These are phyloP conservation scores for Crithidia bombi DNA, from an alignment of 208 protist genomes.

Conservation along the genomic window DNA sequence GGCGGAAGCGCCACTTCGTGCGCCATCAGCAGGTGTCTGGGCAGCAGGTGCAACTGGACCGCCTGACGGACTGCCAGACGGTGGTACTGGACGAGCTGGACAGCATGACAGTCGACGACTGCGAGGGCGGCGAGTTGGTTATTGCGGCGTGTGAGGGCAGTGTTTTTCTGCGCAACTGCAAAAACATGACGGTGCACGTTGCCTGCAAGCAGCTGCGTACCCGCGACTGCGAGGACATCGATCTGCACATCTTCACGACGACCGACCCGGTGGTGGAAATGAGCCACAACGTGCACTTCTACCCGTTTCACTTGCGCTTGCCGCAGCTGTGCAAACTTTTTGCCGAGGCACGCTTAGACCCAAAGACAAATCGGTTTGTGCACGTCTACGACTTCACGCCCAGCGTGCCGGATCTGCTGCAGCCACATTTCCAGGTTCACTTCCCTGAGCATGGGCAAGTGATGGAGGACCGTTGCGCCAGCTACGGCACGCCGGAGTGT, in stretches of 20 bases:
- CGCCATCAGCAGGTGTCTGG: constrained; percentile 76
- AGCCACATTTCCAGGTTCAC: constrained; percentile 78
- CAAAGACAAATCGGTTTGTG: constrained; percentile 83
- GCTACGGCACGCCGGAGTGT: constrained; percentile 71
- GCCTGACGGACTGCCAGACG: constrained; percentile 85
- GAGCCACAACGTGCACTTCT: constrained; percentile 86
- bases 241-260: constrained; percentile 86
- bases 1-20: constrained; percentile 65
- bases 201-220: constrained; percentile 94
- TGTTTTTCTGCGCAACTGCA: constrained; percentile 93
- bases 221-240: constrained; percentile 86
- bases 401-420: constrained; percentile 56
- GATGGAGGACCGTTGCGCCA: constrained; percentile 72
- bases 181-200: constrained; percentile 89
- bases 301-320: constrained; percentile 81
- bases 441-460: constrained; percentile 72
- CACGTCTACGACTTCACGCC: constrained; percentile 94
- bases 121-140: constrained; percentile 91
- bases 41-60: constrained; percentile 90
- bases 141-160: constrained; percentile 92
- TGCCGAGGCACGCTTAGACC: constrained; percentile 63
- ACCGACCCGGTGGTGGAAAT: constrained; percentile 93
- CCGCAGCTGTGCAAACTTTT: constrained; percentile 67
- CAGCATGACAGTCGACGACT: constrained; percentile 93
- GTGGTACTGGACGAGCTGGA: constrained; percentile 88